Base-by-base conservation (phyloP, 345 rosid genomes). In the Reutealis trisperma region DNA sequence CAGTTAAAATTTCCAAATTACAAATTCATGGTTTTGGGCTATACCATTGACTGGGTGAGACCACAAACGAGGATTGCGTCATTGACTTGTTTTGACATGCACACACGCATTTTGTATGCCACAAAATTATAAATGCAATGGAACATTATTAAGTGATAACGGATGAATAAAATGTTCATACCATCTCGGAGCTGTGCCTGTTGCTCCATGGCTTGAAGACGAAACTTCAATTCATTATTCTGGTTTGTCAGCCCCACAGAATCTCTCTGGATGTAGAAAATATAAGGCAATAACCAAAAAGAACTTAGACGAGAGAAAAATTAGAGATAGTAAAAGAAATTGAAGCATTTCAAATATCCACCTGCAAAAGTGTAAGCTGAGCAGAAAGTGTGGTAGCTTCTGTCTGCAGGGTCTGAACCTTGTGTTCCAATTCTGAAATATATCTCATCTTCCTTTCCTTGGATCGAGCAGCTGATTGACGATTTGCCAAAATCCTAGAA, bases 201-300 rank as follows among this genome's bases (percentile, higher is more conserved):
- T 80, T 94, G 98, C 72, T 94, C 98, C 98, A 93, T 91, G 81
- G 98, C 96, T 88, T 93, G 96, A 74, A 94, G 97, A 71, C 98
- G 94, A 77, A 91, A 95, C 83, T 95, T 95, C 72, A 95, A 80
- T 81, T 95, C 99, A 57, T 91, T 95, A 83, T 95, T 95, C 85
- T 91, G 98, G 79, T 88, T 93, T 61, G 98, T 89, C 63, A 93
- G 94, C 76, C 97, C 98, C 63, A 88, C 89, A 74, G 94, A 93
- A 84, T 94, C 98, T 85, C 99, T 87, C 98, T 95, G 88, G 25
- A 70, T 41, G 54, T 19, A 81, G 12, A 37, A 44, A 21, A 57
- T 52, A 70, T 44, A 78, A 66, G 42, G 30, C 55, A 65, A 72
- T 72, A 24, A 61, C 44, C 0, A 79, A 52, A 79, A 52, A 72